Conservation (phyloP, 1,139 yeast genomes). For the Taiozyma sp. region DNA sequence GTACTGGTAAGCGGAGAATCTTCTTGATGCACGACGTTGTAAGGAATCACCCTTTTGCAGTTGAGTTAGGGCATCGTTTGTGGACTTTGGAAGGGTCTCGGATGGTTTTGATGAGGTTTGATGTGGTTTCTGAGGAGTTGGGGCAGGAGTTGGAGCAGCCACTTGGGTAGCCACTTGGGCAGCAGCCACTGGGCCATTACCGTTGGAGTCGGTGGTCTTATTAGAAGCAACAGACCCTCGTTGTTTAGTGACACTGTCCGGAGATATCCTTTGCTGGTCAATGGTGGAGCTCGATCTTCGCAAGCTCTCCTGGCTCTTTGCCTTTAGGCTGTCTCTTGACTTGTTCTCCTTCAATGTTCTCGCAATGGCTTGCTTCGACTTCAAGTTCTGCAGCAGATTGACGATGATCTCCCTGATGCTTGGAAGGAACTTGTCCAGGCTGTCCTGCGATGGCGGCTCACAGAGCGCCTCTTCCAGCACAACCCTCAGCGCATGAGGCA, state of each 20-base stretch:
- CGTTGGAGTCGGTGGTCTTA: slow-evolving; percentile 2
- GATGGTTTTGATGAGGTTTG: neutral
- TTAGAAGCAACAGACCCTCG: slow-evolving; percentile 14
- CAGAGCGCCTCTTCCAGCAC: slow-evolving; percentile 85
- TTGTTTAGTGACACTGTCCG: slow-evolving; percentile 4
- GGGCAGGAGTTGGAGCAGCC: neutral
- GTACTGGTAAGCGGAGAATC: slow-evolving; percentile 91
- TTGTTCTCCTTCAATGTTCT: slow-evolving; percentile 29
- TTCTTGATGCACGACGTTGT: slow-evolving; percentile 85
- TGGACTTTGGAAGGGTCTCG: slow-evolving; percentile 1
- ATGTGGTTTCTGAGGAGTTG: neutral
- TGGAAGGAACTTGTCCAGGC: slow-evolving; percentile 76
- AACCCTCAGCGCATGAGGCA: slow-evolving; percentile 63
- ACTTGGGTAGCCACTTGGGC: neutral
- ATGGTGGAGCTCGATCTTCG: neutral
- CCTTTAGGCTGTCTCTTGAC: slow-evolving; percentile 23
- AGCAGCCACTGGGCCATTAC: neutral
- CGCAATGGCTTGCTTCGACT: slow-evolving; percentile 64
- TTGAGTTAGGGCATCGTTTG: slow-evolving; percentile 59
- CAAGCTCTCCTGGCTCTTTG: slow-evolving; percentile 7
- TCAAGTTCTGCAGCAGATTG: slow-evolving; percentile 70
- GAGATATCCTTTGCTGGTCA: neutral
- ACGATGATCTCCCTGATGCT: slow-evolving; percentile 84
- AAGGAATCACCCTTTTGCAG: slow-evolving; percentile 76
- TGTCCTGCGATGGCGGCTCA: slow-evolving; percentile 80